Conservation (phyloP, 176 grass and related monocot species). For the Rhipidocladum racemiflorum region DNA sequence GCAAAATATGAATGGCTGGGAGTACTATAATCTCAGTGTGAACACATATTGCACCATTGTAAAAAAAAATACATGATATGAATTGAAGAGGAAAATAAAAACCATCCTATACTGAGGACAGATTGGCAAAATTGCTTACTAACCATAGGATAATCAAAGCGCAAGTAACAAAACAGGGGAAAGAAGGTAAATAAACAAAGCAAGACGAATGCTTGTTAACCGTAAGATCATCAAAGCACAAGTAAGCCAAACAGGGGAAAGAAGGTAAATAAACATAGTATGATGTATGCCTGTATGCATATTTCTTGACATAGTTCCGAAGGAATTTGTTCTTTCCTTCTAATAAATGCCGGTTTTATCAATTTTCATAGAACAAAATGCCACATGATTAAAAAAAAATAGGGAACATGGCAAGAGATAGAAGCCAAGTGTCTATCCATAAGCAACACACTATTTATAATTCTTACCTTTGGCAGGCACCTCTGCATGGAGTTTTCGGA, state of each 20-base stretch:
- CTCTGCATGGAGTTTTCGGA: slow-evolving; percentile 8
- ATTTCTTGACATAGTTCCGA: not conserved
- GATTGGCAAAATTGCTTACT: not conserved
- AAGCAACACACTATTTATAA: not conserved
- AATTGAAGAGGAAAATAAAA: not conserved
- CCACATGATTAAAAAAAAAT: not conserved
- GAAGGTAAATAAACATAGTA: not conserved
- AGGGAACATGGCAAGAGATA: not conserved
- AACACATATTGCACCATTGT: not conserved
- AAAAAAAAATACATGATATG: not conserved
- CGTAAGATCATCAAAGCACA: slow-evolving; percentile 2
- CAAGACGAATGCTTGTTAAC: not conserved
- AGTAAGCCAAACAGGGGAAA: not conserved
- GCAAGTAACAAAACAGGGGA: not conserved
- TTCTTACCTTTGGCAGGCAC: slow-evolving; percentile 24
- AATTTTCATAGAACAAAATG: slow-evolving; percentile 3
- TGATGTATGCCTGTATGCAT: not conserved
- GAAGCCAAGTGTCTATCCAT: not conserved
- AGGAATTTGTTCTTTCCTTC: not conserved
- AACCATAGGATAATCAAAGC: slow-evolving; percentile 1
- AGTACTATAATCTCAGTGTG: not conserved
- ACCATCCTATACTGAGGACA: not conserved
- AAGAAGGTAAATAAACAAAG: not conserved
- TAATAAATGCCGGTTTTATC: not conserved
- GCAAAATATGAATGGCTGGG: slow-evolving; percentile 25